Conservation (phyloP, 768 basidiomycete genomes). For the Podaxis carcinomalis region DNA sequence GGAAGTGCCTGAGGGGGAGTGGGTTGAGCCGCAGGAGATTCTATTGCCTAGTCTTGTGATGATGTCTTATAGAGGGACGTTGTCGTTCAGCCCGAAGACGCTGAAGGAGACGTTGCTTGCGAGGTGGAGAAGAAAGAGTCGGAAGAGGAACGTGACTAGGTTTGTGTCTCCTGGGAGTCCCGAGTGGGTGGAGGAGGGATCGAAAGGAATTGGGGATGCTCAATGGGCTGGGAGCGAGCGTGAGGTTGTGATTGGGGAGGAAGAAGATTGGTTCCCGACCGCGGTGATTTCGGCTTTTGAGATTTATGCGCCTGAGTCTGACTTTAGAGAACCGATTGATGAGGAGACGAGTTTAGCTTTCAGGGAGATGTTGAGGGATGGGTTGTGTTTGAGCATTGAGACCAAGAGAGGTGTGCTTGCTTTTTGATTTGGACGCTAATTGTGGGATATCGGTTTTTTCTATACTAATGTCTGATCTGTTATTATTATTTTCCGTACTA, state of each 20-base stretch:
- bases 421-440: background rate
- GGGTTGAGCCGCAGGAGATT: slow-evolving; percentile 3
- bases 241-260: background rate
- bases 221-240: background rate
- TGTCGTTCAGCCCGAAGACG: background rate
- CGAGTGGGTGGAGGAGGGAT: background rate
- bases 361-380: slow-evolving; percentile 9
- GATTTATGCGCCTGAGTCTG: background rate
- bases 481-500: too few relatives aligned
- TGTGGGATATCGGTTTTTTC: too few relatives aligned
- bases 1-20: slow-evolving; percentile 2
- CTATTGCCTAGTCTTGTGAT: slow-evolving; percentile 1
- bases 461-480: too few relatives aligned
- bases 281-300: background rate
- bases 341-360: slow-evolving; percentile 8
- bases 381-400: slow-evolving; percentile 10
- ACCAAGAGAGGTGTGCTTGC: slow-evolving; percentile 5
- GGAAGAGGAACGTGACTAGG: background rate
- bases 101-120: slow-evolving; percentile 1
- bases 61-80: slow-evolving; percentile 3
- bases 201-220: background rate
- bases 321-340: slow-evolving; percentile 4
- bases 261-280: slow-evolving; percentile 8
- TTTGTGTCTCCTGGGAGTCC: background rate
- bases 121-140: slow-evolving; percentile 3